phyloP scores from a whole-genome alignment of 2,329 filamentous ascomycete species.

The Graphiopsis chlorocephala region DNA sequence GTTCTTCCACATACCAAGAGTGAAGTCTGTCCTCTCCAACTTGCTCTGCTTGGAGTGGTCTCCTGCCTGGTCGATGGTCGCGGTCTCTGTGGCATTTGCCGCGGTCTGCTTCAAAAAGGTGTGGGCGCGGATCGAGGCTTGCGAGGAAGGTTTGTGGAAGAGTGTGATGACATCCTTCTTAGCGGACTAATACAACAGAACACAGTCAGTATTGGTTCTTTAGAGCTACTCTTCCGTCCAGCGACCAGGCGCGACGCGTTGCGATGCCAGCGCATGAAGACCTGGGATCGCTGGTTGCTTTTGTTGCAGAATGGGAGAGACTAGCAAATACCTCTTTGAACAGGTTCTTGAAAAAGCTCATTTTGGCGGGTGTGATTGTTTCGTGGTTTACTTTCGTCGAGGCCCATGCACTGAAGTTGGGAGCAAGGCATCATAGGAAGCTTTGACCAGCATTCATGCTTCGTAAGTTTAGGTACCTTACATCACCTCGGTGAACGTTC shows the following conservation, averaged over 20 bases:
- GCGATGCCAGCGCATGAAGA: neutral
- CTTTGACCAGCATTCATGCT: neutral
- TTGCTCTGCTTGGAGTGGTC: conserved; percentile 61
- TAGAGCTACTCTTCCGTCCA: neutral
- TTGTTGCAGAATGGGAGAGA: neutral
- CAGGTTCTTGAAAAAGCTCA: conserved; percentile 46
- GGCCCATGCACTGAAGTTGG: neutral
- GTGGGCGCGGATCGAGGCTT: conserved; percentile 69
- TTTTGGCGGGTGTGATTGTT: conserved; percentile 20
- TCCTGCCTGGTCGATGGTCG: conserved; percentile 72
- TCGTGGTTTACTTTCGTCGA: neutral
- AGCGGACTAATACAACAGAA: neutral
- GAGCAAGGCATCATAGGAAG: neutral
- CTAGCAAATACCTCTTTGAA: conserved; percentile 44
- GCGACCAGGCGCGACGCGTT: neutral
- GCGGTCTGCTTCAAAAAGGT: conserved; percentile 78
- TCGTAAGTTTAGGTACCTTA: neutral
- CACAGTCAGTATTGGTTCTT: neutral
- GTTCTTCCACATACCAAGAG: conserved; percentile 52
- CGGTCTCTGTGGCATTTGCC: conserved; percentile 62
- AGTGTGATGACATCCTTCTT: conserved; percentile 82
- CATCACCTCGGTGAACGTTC: neutral
- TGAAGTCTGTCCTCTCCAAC: conserved; percentile 67
- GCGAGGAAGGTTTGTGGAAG: conserved; percentile 80
- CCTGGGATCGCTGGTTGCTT: neutral